Evolutionary conservation across 2,329 filamentous ascomycete species (phyloP).

Genomic region (Calonectria pseudoreteaudii): DNA sequence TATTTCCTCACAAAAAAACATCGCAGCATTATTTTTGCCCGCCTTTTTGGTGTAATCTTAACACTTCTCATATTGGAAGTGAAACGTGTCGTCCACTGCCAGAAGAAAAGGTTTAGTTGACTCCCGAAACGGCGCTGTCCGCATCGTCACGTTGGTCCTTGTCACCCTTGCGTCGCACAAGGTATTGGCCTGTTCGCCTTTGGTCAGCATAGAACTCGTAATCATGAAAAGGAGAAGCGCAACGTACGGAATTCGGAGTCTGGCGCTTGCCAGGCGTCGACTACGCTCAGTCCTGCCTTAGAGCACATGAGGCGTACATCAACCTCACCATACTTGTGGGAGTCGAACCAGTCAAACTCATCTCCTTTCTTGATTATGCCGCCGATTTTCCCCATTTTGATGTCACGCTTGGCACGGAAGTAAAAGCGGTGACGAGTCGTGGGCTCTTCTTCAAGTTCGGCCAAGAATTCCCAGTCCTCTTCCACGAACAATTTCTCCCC

Average conservation of each 20-base stretch:
- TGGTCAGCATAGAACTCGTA: slow-evolving; percentile 35
- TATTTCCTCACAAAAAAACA: slow-evolving; percentile 30
- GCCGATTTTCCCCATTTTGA: slow-evolving; percentile 41
- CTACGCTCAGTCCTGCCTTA: slow-evolving; percentile 51
- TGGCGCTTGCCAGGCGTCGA: slow-evolving; percentile 51
- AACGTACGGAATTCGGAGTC: slow-evolving; percentile 54
- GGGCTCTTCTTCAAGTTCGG: slow-evolving; percentile 50
- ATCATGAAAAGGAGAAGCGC: not conserved
- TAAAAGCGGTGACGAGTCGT: slow-evolving; percentile 55
- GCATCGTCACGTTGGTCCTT: slow-evolving; percentile 49
- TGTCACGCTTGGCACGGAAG: slow-evolving; percentile 50
- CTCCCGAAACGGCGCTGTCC: slow-evolving; percentile 53
- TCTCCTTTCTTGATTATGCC: slow-evolving; percentile 46
- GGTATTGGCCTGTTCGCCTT: slow-evolving; percentile 49
- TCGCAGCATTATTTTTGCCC: slow-evolving; percentile 41
- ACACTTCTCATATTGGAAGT: slow-evolving; percentile 22
- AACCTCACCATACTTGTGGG: slow-evolving; percentile 54
- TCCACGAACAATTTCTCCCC: slow-evolving; percentile 50
- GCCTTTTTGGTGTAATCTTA: slow-evolving; percentile 40
- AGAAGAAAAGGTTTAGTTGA: slow-evolving; percentile 32
- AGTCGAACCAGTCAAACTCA: slow-evolving; percentile 58
- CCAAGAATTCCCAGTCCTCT: slow-evolving; percentile 53
- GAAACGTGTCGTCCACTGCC: slow-evolving; percentile 18
- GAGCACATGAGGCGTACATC: slow-evolving; percentile 54
- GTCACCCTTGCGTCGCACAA: slow-evolving; percentile 47